Evolutionary conservation across 768 basidiomycete genomes (phyloP).

Genomic region (Boletellus emodensis): DNA sequence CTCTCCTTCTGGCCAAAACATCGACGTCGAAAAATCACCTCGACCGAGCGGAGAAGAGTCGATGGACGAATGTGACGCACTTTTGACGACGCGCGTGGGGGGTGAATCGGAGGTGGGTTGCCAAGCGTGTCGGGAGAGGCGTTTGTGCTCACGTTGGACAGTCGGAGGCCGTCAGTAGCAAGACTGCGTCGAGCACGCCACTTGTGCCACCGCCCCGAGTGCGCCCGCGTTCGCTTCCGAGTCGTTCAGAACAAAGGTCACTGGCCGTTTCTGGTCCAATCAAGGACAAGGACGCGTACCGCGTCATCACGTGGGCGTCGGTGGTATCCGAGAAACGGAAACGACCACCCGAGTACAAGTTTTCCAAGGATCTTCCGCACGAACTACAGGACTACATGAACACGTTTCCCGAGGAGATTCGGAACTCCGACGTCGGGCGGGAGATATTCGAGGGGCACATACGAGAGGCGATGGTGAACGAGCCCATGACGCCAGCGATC

Average conservation of each 20-base stretch:
- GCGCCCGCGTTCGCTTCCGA: not conserved
- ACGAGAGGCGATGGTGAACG: constrained; percentile 57
- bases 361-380: constrained; percentile 55
- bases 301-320: constrained; percentile 23
- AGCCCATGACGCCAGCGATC: constrained; percentile 67
- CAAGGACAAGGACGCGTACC: constrained; percentile 4
- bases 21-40: not conserved
- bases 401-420: constrained; percentile 38
- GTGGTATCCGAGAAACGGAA: constrained; percentile 13
- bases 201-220: not conserved
- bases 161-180: constrained; percentile 10
- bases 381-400: constrained; percentile 66
- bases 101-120: constrained; percentile 10
- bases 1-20: not conserved
- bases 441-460: constrained; percentile 64
- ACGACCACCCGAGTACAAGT: constrained; percentile 22
- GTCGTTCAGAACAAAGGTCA: not conserved
- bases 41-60: constrained; percentile 8
- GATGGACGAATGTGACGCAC: constrained; percentile 13
- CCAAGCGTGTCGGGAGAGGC: not conserved
- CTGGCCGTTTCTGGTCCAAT: not conserved
- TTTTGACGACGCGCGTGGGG: constrained; percentile 1
- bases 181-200: constrained; percentile 17
- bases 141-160: constrained; percentile 7
- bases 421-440: constrained; percentile 42